These are phyloP conservation scores for Camellia oleifera DNA, from an alignment of 179 eudicot species.

Conservation along the genomic window DNA sequence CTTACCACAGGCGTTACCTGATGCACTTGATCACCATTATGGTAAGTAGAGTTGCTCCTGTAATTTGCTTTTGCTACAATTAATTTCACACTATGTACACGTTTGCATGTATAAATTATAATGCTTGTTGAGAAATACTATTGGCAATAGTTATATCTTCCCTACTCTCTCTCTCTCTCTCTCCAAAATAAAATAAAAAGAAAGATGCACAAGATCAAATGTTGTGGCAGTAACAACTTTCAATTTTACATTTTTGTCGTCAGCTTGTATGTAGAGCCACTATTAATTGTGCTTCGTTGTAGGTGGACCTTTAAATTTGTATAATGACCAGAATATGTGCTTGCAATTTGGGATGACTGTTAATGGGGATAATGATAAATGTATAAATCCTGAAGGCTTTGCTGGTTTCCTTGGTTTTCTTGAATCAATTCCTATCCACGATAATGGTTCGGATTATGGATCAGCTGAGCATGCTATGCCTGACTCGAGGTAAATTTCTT, in stretches of 20 bases:
- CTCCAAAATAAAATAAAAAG: not conserved
- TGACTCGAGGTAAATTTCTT: slow-evolving; percentile 56
- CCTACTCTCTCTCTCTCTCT: not conserved
- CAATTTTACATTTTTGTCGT: not conserved
- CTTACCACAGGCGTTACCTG: slow-evolving; percentile 58
- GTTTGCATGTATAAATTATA: not conserved
- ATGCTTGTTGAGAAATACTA: not conserved
- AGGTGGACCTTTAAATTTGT: slow-evolving; percentile 56
- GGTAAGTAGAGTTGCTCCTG: slow-evolving; percentile 46
- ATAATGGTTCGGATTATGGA: slow-evolving; percentile 49
- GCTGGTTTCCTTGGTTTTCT: slow-evolving; percentile 80
- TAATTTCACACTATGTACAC: not conserved
- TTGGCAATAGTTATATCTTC: not conserved
- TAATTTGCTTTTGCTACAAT: not conserved
- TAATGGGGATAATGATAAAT: slow-evolving; percentile 56
- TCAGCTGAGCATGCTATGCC: slow-evolving; percentile 57
- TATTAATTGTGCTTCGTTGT: slow-evolving; percentile 18
- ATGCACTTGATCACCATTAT: slow-evolving; percentile 35
- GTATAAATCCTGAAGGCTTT: slow-evolving; percentile 73
- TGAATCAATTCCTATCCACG: slow-evolving; percentile 74
- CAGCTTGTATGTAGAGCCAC: slow-evolving; percentile 2
- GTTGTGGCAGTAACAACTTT: slow-evolving; percentile 14
- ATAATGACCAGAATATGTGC: slow-evolving; percentile 59
- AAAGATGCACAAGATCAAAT: not conserved
- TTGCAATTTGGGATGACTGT: slow-evolving; percentile 52